Evolutionary conservation across 208 protist species (phyloP), one percentile per base, ranked within the genome.

Genomic region (Kentomonas sorsogonicus): DNA sequence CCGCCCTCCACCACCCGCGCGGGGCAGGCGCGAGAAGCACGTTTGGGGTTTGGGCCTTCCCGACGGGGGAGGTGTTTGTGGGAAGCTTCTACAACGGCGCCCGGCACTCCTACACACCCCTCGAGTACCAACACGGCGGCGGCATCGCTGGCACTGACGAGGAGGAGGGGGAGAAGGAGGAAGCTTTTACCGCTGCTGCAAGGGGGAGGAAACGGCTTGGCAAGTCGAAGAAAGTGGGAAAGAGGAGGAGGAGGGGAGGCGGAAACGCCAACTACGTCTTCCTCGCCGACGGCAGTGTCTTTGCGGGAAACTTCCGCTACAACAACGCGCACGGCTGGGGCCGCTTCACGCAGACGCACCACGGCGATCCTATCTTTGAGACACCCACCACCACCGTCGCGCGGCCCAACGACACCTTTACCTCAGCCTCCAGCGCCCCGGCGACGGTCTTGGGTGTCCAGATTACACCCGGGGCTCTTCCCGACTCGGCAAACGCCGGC

Each of bases 11-110:
- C 1, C 3, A 27, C 20, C 11, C 13, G 5, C 29, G 36, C 34
- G 51, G 20, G n/a, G n/a, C n/a, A n/a, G n/a, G n/a, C n/a, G n/a
- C n/a, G n/a, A n/a, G n/a, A n/a, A n/a, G n/a, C n/a, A n/a, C n/a
- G n/a, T n/a, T n/a, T n/a, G n/a, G n/a, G 10, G 73, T 87, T 22
- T 85, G 83, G 78, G 70, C 77, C 25, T 91, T 90, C 57, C 84
- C 84, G 0, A 83, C 63, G 36, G 82, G 88, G 16, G 68, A 89
- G 15, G 66, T 91, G 6, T 94, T 92, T 53, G 58, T 86, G n/a
- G 88, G 88, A 4, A 50, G 57, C 9, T 81, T 94, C 48, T 40
- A 48, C 40, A 55, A 77, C 30, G 83, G 80, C 34, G 16, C 66
- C 3, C 84, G 84, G n/a, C n/a, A n/a, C n/a, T n/a, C n/a, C n/a